These are phyloP conservation scores for Penicillium roqueforti DNA, from an alignment of 495 filamentous ascomycete genomes.

Conservation along the genomic window DNA sequence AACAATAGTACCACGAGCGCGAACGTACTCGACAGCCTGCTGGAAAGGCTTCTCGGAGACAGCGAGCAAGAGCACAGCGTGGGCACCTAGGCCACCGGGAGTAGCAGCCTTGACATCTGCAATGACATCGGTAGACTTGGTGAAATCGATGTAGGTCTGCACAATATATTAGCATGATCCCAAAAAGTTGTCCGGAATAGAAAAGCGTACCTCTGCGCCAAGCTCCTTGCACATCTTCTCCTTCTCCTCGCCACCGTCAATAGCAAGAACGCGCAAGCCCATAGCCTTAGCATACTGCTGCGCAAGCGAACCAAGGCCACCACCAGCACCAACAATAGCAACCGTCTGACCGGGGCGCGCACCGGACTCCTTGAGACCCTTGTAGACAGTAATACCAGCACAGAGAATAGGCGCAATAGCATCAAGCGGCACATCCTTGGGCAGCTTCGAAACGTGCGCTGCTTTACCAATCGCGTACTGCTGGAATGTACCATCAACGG, in stretches of 20 bases:
- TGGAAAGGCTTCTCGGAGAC: slow-evolving; percentile 88
- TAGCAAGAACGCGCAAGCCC: slow-evolving; percentile 70
- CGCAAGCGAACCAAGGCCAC: slow-evolving; percentile 76
- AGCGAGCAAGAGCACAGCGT: slow-evolving; percentile 80
- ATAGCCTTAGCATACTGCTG: slow-evolving; percentile 84
- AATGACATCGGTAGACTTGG: slow-evolving; percentile 64
- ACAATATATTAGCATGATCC: slow-evolving; percentile 1
- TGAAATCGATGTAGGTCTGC: slow-evolving; percentile 70
- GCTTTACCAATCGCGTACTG: slow-evolving; percentile 88
- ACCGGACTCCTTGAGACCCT: slow-evolving; percentile 79
- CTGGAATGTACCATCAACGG: slow-evolving; percentile 89
- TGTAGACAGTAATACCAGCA: slow-evolving; percentile 88
- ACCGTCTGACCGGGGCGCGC: slow-evolving; percentile 62
- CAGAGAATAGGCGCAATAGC: slow-evolving; percentile 77
- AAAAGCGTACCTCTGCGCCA: slow-evolving; percentile 45
- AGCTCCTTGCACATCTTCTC: slow-evolving; percentile 58
- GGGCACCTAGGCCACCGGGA: slow-evolving; percentile 72
- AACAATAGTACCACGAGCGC: slow-evolving; percentile 72
- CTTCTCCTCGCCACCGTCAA: slow-evolving; percentile 78
- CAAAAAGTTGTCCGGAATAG: not conserved
- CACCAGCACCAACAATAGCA: slow-evolving; percentile 81
- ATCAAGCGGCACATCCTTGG: slow-evolving; percentile 69
- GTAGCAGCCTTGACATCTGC: slow-evolving; percentile 73
- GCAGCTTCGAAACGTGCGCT: slow-evolving; percentile 72
- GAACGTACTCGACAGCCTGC: slow-evolving; percentile 81